Conservation (phyloP, 257 asterid species). For the Plantago ovata region DNA sequence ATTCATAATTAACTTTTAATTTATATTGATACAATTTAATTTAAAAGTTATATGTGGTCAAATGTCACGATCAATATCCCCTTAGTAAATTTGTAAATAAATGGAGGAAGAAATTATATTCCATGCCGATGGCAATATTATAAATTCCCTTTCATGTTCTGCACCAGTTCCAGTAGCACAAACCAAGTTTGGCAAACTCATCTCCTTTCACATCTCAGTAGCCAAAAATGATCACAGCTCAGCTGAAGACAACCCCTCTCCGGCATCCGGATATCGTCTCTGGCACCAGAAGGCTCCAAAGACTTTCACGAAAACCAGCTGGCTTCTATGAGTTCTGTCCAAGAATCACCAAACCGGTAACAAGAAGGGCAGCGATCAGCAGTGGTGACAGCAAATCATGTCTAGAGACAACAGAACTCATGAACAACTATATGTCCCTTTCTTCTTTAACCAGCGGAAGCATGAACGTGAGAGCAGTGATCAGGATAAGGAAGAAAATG, state of each 20-base stretch:
- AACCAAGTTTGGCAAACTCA: too few relatives aligned
- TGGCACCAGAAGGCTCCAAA: constrained; percentile 29
- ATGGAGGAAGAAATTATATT: too few relatives aligned
- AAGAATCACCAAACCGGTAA: background rate
- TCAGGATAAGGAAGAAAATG: constrained; percentile 78
- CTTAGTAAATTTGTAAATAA: too few relatives aligned
- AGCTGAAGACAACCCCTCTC: constrained; percentile 43
- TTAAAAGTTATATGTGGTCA: too few relatives aligned
- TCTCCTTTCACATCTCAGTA: background rate
- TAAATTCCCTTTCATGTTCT: too few relatives aligned
- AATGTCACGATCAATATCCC: too few relatives aligned
- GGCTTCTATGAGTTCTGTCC: constrained; percentile 26
- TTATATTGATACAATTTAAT: too few relatives aligned
- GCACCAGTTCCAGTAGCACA: too few relatives aligned
- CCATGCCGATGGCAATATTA: too few relatives aligned
- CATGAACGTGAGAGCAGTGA: constrained; percentile 60
- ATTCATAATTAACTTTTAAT: too few relatives aligned
- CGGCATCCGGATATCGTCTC: constrained; percentile 25
- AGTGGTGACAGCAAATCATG: constrained; percentile 57
- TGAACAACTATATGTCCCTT: constrained; percentile 29
- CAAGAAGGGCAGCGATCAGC: constrained; percentile 62
- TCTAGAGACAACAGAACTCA: constrained; percentile 36
- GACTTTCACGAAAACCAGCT: constrained; percentile 15
- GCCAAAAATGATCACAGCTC: constrained; percentile 45
- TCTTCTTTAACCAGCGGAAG: constrained; percentile 33